phyloP scores from a whole-genome alignment of 306 rosid species.

The Trifolium repens region DNA sequence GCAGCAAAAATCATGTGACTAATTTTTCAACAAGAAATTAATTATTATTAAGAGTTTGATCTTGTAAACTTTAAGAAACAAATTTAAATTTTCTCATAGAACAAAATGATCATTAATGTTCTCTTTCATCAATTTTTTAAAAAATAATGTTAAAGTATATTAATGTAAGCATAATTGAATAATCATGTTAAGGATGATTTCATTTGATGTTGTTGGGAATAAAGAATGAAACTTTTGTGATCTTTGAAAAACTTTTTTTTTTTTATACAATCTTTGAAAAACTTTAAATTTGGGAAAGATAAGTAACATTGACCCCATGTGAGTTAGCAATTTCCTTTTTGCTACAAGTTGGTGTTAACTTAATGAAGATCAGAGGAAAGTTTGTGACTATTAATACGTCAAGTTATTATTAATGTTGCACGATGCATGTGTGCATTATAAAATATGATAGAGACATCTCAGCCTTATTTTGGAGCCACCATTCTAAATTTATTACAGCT shows the following conservation, averaged over 20 bases:
- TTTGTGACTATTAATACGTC: constrained; percentile 1
- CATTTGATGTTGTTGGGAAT: neutral
- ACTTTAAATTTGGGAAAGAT: constrained; percentile 23
- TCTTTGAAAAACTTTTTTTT: neutral
- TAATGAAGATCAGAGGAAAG: neutral
- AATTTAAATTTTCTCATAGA: too few species aligned
- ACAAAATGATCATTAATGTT: too few species aligned
- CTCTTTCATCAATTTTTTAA: too few species aligned
- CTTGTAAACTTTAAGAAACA: too few species aligned
- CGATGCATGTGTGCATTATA: constrained; percentile 24
- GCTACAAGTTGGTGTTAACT: constrained; percentile 26
- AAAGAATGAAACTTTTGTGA: constrained; percentile 1
- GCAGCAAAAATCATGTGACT: constrained; percentile 5
- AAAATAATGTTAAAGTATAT: neutral
- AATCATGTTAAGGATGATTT: constrained; percentile 38
- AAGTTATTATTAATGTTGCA: constrained; percentile 18
- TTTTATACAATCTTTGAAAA: neutral
- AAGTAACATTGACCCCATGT: constrained; percentile 22
- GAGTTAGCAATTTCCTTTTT: constrained; percentile 9
- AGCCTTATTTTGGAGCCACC: constrained; percentile 26
- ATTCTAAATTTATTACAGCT: neutral
- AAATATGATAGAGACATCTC: constrained; percentile 25
- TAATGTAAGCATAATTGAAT: constrained; percentile 22
- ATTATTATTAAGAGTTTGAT: too few species aligned
- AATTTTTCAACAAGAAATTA: too few species aligned